Base-by-base conservation (phyloP, 768 basidiomycete species). In the Lyophyllum decastes region DNA sequence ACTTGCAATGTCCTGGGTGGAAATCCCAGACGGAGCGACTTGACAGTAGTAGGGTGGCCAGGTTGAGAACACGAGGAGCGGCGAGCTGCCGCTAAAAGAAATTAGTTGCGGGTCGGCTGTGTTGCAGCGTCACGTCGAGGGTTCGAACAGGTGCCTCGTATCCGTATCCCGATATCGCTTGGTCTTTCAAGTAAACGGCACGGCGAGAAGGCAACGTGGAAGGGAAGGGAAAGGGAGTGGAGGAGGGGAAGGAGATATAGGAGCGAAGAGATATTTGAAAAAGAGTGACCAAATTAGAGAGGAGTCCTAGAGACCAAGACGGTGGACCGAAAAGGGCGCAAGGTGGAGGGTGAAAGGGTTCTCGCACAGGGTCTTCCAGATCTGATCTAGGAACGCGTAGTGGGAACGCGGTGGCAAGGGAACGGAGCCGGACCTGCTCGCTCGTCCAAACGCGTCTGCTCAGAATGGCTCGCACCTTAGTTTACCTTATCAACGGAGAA, bases 301-400 rank as follows among this genome's bases (percentile, higher is more conserved):
- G 55, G 61, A 60, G 54, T 45, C 49, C 54, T 26, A 52, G 52
- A 58, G 52, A 54, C 55, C 34, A 52, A 49, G 46, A 52, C 52
- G 47, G 54, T 52, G 48, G 49, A 53, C 57, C 65, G 57, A 64
- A 64, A 63, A 63, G 47, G 55, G 38, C 59, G 61, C 47, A 61
- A 40, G 46, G 48, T 22, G 52, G 56, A 54, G 58, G 51, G 57
- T 34, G 55, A 49, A 57, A 53, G 53, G 47, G 10, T 33, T 30
- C 35, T 44, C 54, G 40, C 33, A 30, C 38, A 43, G 50, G 45
- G 55, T 44, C 55, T 45, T 49, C 57, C 44, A 66, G 72, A 73
- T 73, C 68, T 59, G 73, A 76, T 76, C 70, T 69, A 76, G 73
- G 75, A 65, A 74, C 69, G 4, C 10, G 25, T 51, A 59, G 47